Conservation (phyloP, 768 basidiomycete species). For the Sarcodon aspratus region DNA sequence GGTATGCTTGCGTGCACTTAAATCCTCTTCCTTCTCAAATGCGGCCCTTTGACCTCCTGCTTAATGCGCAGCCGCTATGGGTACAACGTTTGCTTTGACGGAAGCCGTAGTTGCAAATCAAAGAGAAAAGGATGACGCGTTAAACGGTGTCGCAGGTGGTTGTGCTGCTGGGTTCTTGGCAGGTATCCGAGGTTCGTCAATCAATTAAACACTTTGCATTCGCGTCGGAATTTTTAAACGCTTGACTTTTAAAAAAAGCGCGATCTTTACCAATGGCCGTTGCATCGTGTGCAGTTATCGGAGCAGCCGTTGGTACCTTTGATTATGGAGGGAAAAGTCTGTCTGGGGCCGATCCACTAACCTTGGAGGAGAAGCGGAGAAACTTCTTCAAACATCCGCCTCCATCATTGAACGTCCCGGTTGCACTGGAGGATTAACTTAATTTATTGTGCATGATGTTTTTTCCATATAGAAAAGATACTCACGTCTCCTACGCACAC, state of each 20-base stretch:
- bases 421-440: no score
- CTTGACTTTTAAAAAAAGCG: conserved; percentile 29
- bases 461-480: no score
- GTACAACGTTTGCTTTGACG: conserved; percentile 73
- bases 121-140: conserved; percentile 64
- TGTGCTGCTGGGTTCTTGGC: conserved; percentile 92
- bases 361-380: conserved; percentile 58
- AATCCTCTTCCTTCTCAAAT: neutral
- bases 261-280: conserved; percentile 78
- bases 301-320: conserved; percentile 70
- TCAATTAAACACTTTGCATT: neutral
- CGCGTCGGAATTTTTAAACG: conserved; percentile 7
- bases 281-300: conserved; percentile 68
- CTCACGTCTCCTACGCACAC: no score
- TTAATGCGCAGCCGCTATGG: conserved; percentile 65
- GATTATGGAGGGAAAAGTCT: conserved; percentile 63
- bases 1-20: conserved; percentile 36
- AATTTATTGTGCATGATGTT: no score
- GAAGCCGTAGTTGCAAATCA: conserved; percentile 76
- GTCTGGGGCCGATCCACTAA: conserved; percentile 28
- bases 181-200: conserved; percentile 61
- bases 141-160: conserved; percentile 78
- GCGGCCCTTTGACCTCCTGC: neutral
- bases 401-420: no score
- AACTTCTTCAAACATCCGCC: conserved; percentile 65